Percentiles rank a stretch among this genome's conserved stretches.
Conservation (phyloP, 1,284 basidiomycete genomes). For the Sanghuangporus baumii region DNA sequence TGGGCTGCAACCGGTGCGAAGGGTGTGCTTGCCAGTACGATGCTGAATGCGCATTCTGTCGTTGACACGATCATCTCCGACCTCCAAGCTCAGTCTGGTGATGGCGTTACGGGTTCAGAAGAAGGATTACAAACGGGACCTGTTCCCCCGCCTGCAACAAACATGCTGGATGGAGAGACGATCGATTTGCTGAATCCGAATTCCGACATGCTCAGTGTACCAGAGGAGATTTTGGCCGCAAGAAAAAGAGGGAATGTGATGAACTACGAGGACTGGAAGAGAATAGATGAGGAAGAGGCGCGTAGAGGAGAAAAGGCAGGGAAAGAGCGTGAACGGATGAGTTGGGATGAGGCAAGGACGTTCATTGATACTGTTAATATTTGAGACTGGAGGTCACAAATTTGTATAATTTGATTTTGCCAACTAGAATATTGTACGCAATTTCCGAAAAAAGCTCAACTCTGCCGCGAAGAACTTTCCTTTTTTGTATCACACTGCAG, state of each 20-base stretch:
- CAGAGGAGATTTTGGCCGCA: conserved; percentile 51
- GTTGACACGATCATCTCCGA: conserved; percentile 69
- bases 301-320: conserved; percentile 47
- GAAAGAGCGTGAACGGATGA: conserved; percentile 79
- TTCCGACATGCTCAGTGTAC: conserved; percentile 40
- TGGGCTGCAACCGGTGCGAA: conserved; percentile 93
- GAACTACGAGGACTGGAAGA: conserved; percentile 65
- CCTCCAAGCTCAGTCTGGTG: conserved; percentile 20
- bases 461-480: background rate
- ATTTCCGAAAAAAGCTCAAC: background rate
- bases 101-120: conserved; percentile 13
- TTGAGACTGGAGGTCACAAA: background rate
- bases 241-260: conserved; percentile 43
- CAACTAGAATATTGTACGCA: background rate
- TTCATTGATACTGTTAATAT: conserved; percentile 29
- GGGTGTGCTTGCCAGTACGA: conserved; percentile 90
- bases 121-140: conserved; percentile 20
- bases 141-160: conserved; percentile 4
- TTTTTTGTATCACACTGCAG: background rate
- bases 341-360: conserved; percentile 48
- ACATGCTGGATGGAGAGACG: conserved; percentile 24
- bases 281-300: conserved; percentile 62
- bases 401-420: background rate
- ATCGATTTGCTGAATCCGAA: conserved; percentile 32
- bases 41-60: conserved; percentile 87